A percentile compares a stretch with the other conserved stretches of the same genome.
These are phyloP conservation scores for Astragalus membranaceus DNA, from an alignment of 306 rosid species.

Conservation along the genomic window DNA sequence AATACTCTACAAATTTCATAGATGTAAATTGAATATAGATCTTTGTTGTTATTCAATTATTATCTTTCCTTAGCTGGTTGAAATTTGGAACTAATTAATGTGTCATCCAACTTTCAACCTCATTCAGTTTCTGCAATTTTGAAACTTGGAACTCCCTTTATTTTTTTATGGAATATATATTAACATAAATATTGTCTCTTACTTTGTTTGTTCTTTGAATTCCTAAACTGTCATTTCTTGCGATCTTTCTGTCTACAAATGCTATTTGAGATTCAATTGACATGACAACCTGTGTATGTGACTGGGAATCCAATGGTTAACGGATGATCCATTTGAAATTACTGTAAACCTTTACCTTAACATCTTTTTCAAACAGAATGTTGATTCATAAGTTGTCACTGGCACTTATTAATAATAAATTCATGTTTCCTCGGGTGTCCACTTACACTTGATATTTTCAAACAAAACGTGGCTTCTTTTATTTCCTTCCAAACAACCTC, in stretches of 20 bases:
- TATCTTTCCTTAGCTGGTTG: not conserved
- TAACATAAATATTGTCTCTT: no score
- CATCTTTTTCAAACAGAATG: not conserved
- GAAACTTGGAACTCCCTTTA: not conserved
- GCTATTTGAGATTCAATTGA: not conserved
- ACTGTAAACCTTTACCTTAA: not conserved
- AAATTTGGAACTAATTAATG: not conserved
- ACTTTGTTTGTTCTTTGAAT: not conserved
- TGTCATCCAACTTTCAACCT: not conserved
- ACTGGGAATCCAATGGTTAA: constrained; percentile 13
- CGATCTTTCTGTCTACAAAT: not conserved
- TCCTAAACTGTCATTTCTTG: not conserved
- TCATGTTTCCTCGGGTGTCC: no score
- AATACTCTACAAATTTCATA: constrained; percentile 3
- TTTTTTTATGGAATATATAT: not conserved
- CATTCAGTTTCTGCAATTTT: not conserved
- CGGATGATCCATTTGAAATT: not conserved
- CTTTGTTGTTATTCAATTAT: not conserved
- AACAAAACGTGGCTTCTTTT: no score
- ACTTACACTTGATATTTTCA: no score
- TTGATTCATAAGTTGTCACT: not conserved
- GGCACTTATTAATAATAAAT: no score
- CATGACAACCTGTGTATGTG: not conserved
- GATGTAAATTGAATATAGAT: constrained; percentile 24
- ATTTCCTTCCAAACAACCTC: no score